Base-by-base conservation (phyloP, 1,284 basidiomycete species). In the Omphalotus olearius region DNA sequence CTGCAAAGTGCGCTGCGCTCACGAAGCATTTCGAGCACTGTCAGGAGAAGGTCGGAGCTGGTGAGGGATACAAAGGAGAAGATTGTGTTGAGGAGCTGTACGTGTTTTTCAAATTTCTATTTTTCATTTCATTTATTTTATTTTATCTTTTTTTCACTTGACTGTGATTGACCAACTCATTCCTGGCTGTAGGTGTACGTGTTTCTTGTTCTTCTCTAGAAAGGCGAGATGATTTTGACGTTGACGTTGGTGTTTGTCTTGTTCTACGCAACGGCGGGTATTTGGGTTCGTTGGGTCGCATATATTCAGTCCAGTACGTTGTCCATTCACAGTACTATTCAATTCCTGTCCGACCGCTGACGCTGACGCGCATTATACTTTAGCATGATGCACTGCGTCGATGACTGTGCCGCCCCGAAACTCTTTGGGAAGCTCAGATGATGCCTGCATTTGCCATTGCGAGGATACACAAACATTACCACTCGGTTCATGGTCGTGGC, bases 41-140 rank as follows among this genome's bases (percentile, higher is more conserved):
- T 70, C 80, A 88, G 64, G 88, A 95, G 69, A 93, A 92, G 71
- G 84, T 95, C 47, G 73, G 84, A 56, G 76, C 73, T 28, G 93
- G 93, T 38, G 67, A 93, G 63, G 91, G 91, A 44, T 91, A 81
- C 79, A 83, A 90, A 66, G 81, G 82, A 57, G 92, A 95, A 76
- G 90, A 93, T 66, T 95, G 92, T 66, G 89, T 94, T 47, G 92
- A 93, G 73, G 93, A 95, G 78, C 69, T 90, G 85, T 89, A 62
- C 54, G 73, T 74, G n/a, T n/a, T n/a, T n/a, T n/a, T n/a, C n/a
- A n/a, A n/a, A n/a, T n/a, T n/a, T n/a, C n/a, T n/a, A n/a, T 52
- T 38, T 35, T 53, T 37, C 47, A 20, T 58, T 17, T 47, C 40
- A 16, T 47, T 36, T 26, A 2, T 14, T 43, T 41, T 49, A 47